These are phyloP conservation scores for Xylaria sp. DNA, from an alignment of 2,329 filamentous ascomycete genomes.

Conservation along the genomic window DNA sequence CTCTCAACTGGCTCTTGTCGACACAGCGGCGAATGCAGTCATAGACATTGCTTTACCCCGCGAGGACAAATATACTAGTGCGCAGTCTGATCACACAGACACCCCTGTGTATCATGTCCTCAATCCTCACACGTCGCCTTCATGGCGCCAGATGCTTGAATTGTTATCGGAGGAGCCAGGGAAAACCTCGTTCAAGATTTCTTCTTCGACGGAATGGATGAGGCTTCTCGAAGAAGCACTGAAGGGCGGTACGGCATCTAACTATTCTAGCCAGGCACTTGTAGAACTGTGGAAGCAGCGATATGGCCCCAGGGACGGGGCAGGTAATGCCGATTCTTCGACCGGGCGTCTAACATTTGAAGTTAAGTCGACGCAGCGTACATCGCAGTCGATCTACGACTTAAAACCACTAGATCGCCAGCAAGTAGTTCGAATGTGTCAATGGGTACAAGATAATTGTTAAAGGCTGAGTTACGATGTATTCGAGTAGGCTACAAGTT, in stretches of 20 bases:
- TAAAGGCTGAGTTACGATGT: not conserved
- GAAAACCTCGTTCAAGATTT: constrained; percentile 42
- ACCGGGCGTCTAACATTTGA: constrained; percentile 41
- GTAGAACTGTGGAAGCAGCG: constrained; percentile 56
- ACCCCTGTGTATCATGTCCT: constrained; percentile 55
- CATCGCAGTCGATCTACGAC: constrained; percentile 43
- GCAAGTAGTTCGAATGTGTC: constrained; percentile 41
- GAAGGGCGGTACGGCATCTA: constrained; percentile 23
- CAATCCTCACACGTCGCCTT: constrained; percentile 50
- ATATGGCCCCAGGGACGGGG: constrained; percentile 36
- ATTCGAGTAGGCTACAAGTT: too few relatives aligned
- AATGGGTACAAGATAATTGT: constrained; percentile 40
- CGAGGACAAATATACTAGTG: not conserved
- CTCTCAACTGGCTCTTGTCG: constrained; percentile 54
- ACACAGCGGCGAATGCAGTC: constrained; percentile 50
- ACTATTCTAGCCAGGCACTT: constrained; percentile 50
- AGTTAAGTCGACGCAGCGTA: constrained; percentile 40
- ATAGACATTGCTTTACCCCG: constrained; percentile 43
- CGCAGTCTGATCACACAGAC: constrained; percentile 31
- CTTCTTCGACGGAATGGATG: constrained; percentile 50
- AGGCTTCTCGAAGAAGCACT: constrained; percentile 43
- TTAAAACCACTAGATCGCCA: constrained; percentile 44
- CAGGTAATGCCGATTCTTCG: not conserved
- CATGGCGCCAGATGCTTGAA: constrained; percentile 52
- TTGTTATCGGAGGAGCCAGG: constrained; percentile 44